Base-by-base conservation (phyloP, 2,329 filamentous ascomycete species). In the Pseudogymnoascus sp. region DNA sequence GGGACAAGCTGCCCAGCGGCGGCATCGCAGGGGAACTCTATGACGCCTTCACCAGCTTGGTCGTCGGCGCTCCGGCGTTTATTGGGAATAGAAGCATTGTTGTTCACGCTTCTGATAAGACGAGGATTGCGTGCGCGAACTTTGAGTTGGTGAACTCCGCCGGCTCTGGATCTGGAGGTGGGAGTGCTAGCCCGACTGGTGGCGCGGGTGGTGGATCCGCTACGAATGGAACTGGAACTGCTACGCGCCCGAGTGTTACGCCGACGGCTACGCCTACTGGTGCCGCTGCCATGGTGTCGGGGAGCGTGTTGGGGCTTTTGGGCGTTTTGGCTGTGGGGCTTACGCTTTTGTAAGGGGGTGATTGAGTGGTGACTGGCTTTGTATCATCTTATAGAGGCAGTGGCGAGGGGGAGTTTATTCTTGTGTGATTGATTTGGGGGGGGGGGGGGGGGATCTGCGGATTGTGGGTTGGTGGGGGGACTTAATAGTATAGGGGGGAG, bases 61-160 rank as follows among this genome's bases (percentile, higher is more conserved):
- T 76, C 47, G 71, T 77, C 12, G 80, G 79, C 37, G 74, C 78
- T 42, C 77, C 77, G 5, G 77, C 82, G 60, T 90, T 84, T 77
- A 82, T 89, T 64, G 85, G 84, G 53, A 85, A 88, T 76, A 80
- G 82, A 65, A 86, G 83, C 64, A 74, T 89, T 64, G 84, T 87
- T 50, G 69, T 89, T 64, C 86, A 89, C 75, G 85, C 80, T 67
- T 77, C 77, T 69, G 86, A 87, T 77, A 83, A 79, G 74, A 87
- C 83, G 1, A 81, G 86, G 66, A 81, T 88, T 68, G 81, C 80
- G 7, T 89, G 86, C 70, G 85, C 84, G 73, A 86, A 85, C 78
- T 87, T 88, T 70, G 73, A 1, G 31, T 12, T 60, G 25, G 25
- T 53, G 25, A 53, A 31, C 3, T 14, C 18, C 3, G n/a, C 5